Conservation (phyloP, 352 stramenopile species). For the Pythium aristosporum region DNA sequence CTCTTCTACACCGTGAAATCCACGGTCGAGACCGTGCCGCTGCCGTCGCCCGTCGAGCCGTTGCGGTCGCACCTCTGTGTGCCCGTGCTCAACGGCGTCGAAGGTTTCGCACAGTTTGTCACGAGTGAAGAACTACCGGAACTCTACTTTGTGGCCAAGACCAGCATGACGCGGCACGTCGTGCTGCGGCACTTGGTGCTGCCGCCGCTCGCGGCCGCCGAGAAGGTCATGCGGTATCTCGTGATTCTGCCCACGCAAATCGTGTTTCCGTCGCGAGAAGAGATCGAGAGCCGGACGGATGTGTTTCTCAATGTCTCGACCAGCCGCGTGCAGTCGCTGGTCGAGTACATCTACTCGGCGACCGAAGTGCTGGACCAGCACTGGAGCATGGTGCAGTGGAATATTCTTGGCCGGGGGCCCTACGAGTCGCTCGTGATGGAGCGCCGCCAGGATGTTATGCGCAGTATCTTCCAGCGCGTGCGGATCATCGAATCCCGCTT, state of each 20-base stretch:
- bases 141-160: constrained; percentile 86
- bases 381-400: constrained; percentile 87
- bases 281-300: constrained; percentile 74
- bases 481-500: constrained; percentile 69
- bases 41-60: constrained; percentile 51
- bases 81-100: constrained; percentile 63
- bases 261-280: constrained; percentile 77
- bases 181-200: constrained; percentile 68
- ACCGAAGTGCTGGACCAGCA: constrained; percentile 83
- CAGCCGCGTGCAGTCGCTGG: constrained; percentile 61
- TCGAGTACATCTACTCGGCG: constrained; percentile 84
- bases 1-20: constrained; percentile 73
- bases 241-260: constrained; percentile 77
- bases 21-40: constrained; percentile 42
- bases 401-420: constrained; percentile 72
- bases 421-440: constrained; percentile 73
- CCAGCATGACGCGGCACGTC: constrained; percentile 61
- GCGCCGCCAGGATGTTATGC: constrained; percentile 60
- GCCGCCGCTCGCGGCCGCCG: constrained; percentile 58
- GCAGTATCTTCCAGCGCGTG: constrained; percentile 71
- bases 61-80: constrained; percentile 58
- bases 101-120: constrained; percentile 74
- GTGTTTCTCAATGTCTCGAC: constrained; percentile 76
- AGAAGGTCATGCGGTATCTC: constrained; percentile 69
- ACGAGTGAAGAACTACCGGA: constrained; percentile 81